Conservation (phyloP, 352 stramenopile genomes). For the Phytophthora tentaculata region DNA sequence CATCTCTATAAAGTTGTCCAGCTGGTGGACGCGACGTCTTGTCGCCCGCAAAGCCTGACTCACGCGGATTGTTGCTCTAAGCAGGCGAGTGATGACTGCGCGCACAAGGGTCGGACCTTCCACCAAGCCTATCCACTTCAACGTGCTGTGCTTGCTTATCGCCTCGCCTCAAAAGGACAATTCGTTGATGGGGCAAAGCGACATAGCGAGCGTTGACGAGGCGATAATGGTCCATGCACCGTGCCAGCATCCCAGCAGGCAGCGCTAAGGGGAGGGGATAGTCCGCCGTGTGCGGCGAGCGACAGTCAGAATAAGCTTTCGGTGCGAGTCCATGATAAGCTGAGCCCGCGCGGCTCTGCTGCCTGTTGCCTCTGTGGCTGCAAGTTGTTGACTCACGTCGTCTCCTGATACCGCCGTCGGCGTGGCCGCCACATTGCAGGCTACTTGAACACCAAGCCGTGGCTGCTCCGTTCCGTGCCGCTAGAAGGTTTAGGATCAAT, state of each 20-base stretch:
- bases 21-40: slow-evolving; percentile 17
- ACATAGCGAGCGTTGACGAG: slow-evolving; percentile 21
- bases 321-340: slow-evolving; percentile 26
- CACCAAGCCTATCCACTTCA: slow-evolving; percentile 27
- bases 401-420: slow-evolving; percentile 11
- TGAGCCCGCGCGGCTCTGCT: background rate
- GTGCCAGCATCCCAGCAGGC: slow-evolving; percentile 26
- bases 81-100: slow-evolving; percentile 27
- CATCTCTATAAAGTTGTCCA: slow-evolving; percentile 30
- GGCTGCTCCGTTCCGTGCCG: background rate
- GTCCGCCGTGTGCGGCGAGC: slow-evolving; percentile 4
- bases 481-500: background rate
- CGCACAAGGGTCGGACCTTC: slow-evolving; percentile 24
- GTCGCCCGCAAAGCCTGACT: slow-evolving; percentile 28
- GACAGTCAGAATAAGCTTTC: slow-evolving; percentile 30
- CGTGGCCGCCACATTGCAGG: slow-evolving; percentile 9
- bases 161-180: background rate
- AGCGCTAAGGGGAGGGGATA: slow-evolving; percentile 1
- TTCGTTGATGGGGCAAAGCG: slow-evolving; percentile 5
- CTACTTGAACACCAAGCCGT: background rate
- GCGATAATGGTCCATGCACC: slow-evolving; percentile 11
- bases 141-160: slow-evolving; percentile 14
- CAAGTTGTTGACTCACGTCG: slow-evolving; percentile 25
- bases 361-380: background rate
- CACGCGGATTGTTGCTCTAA: slow-evolving; percentile 8